Conservation (phyloP, 371 early-diverging fungal genomes). For the Quaeritorhiza haematococci region DNA sequence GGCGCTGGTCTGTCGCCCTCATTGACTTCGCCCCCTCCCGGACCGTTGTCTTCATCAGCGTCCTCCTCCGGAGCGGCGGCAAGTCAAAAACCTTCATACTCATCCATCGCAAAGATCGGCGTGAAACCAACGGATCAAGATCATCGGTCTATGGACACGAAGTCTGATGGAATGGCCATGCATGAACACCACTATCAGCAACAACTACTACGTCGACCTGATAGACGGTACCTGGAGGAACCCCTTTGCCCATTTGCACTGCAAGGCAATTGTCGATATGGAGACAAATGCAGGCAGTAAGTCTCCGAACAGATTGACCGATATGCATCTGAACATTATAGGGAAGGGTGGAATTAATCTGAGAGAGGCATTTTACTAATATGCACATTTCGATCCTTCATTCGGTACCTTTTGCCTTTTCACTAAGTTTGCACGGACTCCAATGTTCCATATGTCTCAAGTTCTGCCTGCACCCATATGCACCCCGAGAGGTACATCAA, state of each 20-base stretch:
- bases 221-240: not conserved
- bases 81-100: constrained; percentile 2
- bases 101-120: not conserved
- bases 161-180: not conserved
- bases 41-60: too few relatives aligned
- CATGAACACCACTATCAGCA: not conserved
- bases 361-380: too few relatives aligned
- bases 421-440: constrained; percentile 39
- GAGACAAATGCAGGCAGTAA: constrained; percentile 21
- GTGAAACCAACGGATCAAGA: not conserved
- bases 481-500: constrained; percentile 23
- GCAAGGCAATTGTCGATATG: constrained; percentile 33
- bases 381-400: too few relatives aligned
- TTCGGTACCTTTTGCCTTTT: not conserved
- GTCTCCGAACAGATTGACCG: not conserved
- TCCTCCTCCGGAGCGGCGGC: too few relatives aligned
- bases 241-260: constrained; percentile 33
- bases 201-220: not conserved
- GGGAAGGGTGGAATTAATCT: too few relatives aligned
- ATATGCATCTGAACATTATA: not conserved
- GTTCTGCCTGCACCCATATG: constrained; percentile 41
- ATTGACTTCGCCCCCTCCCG: not conserved
- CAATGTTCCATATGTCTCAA: constrained; percentile 46
- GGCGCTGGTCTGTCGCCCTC: not conserved
- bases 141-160: not conserved